These are phyloP conservation scores for Sporisorium scitamineum DNA, from an alignment of 1,284 basidiomycete genomes.

Conservation along the genomic window DNA sequence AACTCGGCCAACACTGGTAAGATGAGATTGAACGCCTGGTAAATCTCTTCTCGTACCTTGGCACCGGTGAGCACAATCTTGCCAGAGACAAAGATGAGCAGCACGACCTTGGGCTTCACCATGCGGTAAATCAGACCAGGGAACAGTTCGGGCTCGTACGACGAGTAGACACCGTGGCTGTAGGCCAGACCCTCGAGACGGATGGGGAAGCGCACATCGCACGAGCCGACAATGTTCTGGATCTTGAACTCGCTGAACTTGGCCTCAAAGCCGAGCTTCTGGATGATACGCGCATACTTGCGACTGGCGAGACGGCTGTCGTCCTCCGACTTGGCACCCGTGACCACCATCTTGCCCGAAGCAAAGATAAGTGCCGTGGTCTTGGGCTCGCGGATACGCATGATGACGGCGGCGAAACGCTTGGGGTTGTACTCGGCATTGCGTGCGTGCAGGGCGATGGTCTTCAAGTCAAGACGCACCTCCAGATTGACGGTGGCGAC, in stretches of 20 bases:
- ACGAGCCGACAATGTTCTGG: conserved; percentile 95
- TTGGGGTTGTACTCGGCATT: conserved; percentile 99
- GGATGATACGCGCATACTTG: conserved; percentile 99
- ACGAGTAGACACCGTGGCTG: conserved; percentile 97
- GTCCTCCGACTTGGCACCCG: conserved; percentile 98
- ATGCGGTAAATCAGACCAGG: conserved; percentile 99
- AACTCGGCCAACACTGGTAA: conserved; percentile 75
- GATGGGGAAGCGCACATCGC: conserved; percentile 99
- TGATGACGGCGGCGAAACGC: conserved; percentile 99
- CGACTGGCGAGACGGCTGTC: conserved; percentile 95
- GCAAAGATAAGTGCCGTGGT: conserved; percentile 99
- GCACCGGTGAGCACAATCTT: conserved; percentile 99
- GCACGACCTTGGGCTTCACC: conserved; percentile 99
- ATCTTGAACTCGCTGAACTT: conserved; percentile 99
- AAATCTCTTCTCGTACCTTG: conserved; percentile 99
- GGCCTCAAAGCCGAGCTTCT: conserved; percentile 99
- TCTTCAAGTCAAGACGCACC: conserved; percentile 96
- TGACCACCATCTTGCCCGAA: conserved; percentile 99
- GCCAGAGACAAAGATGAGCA: conserved; percentile 98
- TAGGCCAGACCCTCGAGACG: conserved; percentile 97
- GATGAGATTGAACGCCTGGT: conserved; percentile 98
- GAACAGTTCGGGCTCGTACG: conserved; percentile 98
- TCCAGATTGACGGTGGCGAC: conserved; percentile 99
- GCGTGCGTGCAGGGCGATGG: conserved; percentile 95
- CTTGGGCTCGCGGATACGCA: conserved; percentile 99